Evolutionary conservation across 1,139 yeast species (phyloP).

Genomic region (Taphrina populina): DNA sequence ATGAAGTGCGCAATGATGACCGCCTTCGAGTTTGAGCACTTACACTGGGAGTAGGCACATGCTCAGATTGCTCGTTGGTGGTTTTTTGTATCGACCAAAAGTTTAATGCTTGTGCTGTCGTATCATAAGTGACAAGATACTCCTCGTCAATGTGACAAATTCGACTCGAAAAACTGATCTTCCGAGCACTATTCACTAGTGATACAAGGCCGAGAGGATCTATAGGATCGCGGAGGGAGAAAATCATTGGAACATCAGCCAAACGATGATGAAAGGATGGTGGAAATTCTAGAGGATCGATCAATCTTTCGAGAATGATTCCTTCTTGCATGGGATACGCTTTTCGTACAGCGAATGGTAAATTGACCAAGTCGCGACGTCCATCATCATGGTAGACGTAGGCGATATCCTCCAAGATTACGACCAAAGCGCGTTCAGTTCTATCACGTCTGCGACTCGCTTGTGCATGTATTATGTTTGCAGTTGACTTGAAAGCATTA

Average conservation of each 20-base stretch:
- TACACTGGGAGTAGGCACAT: neutral
- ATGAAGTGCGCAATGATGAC: constrained; percentile 25
- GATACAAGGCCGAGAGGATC: constrained; percentile 66
- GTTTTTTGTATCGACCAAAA: constrained; percentile 6
- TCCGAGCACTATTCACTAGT: constrained; percentile 58
- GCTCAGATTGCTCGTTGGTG: neutral
- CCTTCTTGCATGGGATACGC: constrained; percentile 67
- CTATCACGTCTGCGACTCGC: neutral
- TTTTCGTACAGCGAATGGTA: constrained; percentile 60
- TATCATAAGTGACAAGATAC: constrained; percentile 28
- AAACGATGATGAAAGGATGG: constrained; percentile 27
- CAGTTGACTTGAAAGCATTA: constrained; percentile 26
- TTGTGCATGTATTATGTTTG: constrained; percentile 5
- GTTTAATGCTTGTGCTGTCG: neutral
- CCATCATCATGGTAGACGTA: constrained; percentile 54
- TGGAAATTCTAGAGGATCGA: constrained; percentile 31
- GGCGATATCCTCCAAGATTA: constrained; percentile 42
- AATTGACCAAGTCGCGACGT: constrained; percentile 52
- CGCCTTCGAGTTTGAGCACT: constrained; percentile 10
- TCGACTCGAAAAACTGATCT: constrained; percentile 58
- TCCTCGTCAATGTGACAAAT: constrained; percentile 45
- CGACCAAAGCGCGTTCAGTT: constrained; percentile 41
- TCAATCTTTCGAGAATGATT: constrained; percentile 57
- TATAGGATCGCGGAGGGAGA: constrained; percentile 67
- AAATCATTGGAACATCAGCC: constrained; percentile 49